These are phyloP conservation scores for Colletotrichum sublineola DNA, from an alignment of 2,329 filamentous ascomycete genomes.

Conservation along the genomic window DNA sequence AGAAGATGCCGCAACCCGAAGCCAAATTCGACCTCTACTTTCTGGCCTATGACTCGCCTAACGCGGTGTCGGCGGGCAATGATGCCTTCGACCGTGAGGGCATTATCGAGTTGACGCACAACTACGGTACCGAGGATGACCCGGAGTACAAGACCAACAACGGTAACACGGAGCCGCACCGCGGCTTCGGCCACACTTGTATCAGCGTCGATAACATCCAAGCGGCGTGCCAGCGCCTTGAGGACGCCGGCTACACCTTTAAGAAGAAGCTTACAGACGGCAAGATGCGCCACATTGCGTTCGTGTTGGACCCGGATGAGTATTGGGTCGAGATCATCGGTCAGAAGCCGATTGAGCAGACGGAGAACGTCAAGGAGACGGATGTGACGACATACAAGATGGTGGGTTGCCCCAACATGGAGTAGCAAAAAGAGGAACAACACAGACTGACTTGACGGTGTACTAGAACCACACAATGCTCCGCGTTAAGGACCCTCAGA, in stretches of 20 bases:
- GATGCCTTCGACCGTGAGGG: slow-evolving; percentile 86
- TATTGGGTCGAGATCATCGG: slow-evolving; percentile 90
- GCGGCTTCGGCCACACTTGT: slow-evolving; percentile 88
- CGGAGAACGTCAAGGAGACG: slow-evolving; percentile 78
- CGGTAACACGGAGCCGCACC: slow-evolving; percentile 90
- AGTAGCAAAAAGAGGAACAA: neutral
- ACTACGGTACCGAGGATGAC: slow-evolving; percentile 91
- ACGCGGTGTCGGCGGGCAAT: slow-evolving; percentile 79
- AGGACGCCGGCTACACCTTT: slow-evolving; percentile 91
- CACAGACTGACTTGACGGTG: slow-evolving; percentile 20
- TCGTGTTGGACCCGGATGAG: slow-evolving; percentile 88
- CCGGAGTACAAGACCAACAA: slow-evolving; percentile 84
- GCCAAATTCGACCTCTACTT: slow-evolving; percentile 97
- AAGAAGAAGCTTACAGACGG: slow-evolving; percentile 96
- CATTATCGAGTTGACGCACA: slow-evolving; percentile 86
- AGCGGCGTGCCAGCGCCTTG: slow-evolving; percentile 88
- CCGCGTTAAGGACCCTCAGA: slow-evolving; percentile 85
- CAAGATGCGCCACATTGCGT: slow-evolving; percentile 88
- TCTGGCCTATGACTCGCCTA: slow-evolving; percentile 85
- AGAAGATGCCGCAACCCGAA: slow-evolving; percentile 85
- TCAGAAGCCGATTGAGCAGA: slow-evolving; percentile 78
- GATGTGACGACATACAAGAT: slow-evolving; percentile 82
- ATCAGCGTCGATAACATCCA: slow-evolving; percentile 88
- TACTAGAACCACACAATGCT: slow-evolving; percentile 90
- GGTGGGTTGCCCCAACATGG: slow-evolving; percentile 51